Evolutionary conservation across 108 stramenopile genomes (phyloP).

Genomic region (Nannochloropsis gaditana): DNA sequence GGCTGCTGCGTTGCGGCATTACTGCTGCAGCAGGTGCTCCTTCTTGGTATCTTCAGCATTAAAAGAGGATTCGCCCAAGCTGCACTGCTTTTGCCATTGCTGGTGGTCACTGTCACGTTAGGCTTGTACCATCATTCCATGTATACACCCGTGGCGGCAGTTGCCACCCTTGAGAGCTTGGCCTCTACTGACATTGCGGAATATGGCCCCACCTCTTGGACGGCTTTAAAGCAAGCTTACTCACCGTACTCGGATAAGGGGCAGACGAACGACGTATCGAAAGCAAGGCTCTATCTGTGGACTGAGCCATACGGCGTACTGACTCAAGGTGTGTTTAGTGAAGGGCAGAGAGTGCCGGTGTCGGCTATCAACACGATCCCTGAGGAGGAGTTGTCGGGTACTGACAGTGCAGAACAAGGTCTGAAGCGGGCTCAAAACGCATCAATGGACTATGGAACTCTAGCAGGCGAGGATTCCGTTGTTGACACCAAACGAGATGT

Average conservation of each 20-base stretch:
- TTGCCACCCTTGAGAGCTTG: neutral
- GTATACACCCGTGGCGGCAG: neutral
- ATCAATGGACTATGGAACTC: no score
- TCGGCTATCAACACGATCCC: neutral
- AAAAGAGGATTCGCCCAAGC: neutral
- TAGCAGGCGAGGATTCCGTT: no score
- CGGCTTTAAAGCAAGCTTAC: neutral
- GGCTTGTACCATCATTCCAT: neutral
- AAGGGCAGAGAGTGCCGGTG: neutral
- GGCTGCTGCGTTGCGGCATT: neutral
- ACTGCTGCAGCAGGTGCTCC: neutral
- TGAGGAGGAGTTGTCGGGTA: no score
- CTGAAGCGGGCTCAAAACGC: no score
- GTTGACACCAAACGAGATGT: no score
- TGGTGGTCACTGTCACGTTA: neutral
- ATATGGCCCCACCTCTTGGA: conserved; percentile 3
- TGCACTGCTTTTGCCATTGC: neutral
- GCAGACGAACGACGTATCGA: neutral
- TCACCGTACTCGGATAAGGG: neutral
- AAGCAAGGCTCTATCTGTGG: neutral
- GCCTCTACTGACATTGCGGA: neutral
- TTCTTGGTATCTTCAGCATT: neutral
- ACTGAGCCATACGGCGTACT: conserved; percentile 6
- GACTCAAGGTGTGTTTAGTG: conserved; percentile 14
- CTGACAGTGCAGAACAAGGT: no score